Evolutionary conservation across 2,329 filamentous ascomycete genomes (phyloP), one percentile per base, ranked within the genome.

Genomic region (Fusarium nodosum): DNA sequence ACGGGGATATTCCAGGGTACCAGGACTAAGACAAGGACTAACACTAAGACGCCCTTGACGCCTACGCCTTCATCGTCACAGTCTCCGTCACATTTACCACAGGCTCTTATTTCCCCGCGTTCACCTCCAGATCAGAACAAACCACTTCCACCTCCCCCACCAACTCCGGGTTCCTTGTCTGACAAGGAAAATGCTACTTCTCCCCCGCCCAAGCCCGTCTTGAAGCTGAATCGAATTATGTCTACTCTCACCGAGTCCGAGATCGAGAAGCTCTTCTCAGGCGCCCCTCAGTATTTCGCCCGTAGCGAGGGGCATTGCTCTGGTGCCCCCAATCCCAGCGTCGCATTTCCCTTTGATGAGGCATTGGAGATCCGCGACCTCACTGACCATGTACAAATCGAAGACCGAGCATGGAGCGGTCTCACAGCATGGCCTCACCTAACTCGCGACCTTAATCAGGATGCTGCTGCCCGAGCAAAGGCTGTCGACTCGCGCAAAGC

Each of bases 261-360:
- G 69, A 81, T 93, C 53, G 88, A 90, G 79, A 88, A 88, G 77
- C 85, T 93, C 73, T 93, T 93, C 82, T 91, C 90, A 28, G 90
- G 91, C n/a, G 91, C 91, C 44, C 91, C 91, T 67, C 90, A 92
- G 76, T 93, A 90, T 81, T 89, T 88, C 77, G 85, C 87, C 69
- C 84, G 87, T 54, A 85, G 84, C 60, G 85, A 88, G 71, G 86
- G 86, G 39, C 86, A 89, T 76, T 86, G 83, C 75, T 85, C 84
- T 61, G 87, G 84, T 52, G 86, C 88, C 38, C 86, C 87, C 24
- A 85, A 88, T 71, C 89, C 90, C 24, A 87, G 83, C 50, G 88
- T 90, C 30, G 87, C 88, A 38, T 92, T 89, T 75, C 90, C 90
- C 2, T 92, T 89, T 85, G 88, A 92, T 76, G 84, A 87, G 66